Evolutionary conservation across 257 asterid genomes (phyloP).

Genomic region (Solanum medicagineum): DNA sequence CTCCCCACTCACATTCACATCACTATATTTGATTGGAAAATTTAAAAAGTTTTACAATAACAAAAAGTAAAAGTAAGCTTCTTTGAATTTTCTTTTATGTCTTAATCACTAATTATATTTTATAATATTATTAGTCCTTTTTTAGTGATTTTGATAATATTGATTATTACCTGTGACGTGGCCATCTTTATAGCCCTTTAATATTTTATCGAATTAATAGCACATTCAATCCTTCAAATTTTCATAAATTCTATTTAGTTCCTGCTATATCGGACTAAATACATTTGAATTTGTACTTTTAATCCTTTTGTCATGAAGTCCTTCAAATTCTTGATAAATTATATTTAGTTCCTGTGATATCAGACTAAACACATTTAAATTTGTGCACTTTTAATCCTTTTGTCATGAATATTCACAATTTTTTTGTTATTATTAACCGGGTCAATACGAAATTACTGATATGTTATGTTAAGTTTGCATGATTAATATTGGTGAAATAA

Average conservation of each 20-base stretch:
- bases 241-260: neutral
- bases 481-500: too few species aligned
- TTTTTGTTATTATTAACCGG: too few species aligned
- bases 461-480: neutral
- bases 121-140: neutral
- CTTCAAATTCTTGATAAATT: neutral
- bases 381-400: neutral
- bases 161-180: neutral
- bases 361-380: neutral
- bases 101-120: neutral
- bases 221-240: neutral
- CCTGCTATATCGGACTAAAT: neutral
- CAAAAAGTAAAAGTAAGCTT: neutral
- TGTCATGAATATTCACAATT: neutral
- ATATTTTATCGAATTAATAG: neutral
- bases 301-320: neutral
- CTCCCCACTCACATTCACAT: slow-evolving; percentile 14
- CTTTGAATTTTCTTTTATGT: neutral
- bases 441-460: neutral
- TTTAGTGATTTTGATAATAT: neutral
- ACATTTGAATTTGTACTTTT: neutral
- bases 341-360: neutral
- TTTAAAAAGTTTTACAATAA: neutral
- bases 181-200: neutral
- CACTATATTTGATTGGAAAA: neutral